These are phyloP conservation scores for Solanum pennellii DNA, from an alignment of 257 asterid species.

Conservation along the genomic window DNA sequence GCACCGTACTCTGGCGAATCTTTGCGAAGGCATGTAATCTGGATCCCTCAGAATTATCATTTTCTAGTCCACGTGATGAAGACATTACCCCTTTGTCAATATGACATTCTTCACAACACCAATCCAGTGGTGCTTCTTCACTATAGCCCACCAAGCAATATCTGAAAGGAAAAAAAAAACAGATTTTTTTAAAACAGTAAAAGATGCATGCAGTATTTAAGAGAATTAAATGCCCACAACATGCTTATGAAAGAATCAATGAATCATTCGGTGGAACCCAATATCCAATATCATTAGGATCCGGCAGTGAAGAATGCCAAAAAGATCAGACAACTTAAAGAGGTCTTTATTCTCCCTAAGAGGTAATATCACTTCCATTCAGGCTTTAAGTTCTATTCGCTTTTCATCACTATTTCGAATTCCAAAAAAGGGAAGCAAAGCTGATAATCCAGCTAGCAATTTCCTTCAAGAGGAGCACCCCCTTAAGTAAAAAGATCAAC, in stretches of 20 bases:
- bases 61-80: constrained; percentile 4
- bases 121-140: constrained; percentile 6
- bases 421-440: neutral
- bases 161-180: constrained; percentile 17
- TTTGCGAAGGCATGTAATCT: neutral
- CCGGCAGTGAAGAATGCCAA: neutral
- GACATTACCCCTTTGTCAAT: neutral
- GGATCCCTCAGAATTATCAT: neutral
- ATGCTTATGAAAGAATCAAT: neutral
- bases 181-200: neutral
- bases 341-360: neutral
- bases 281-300: neutral
- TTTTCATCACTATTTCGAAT: neutral
- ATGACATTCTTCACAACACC: constrained; percentile 47
- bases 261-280: neutral
- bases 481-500: neutral
- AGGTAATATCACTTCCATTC: neutral
- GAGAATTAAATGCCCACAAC: neutral
- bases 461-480: neutral
- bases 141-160: constrained; percentile 33
- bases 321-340: neutral
- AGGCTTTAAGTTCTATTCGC: neutral
- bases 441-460: neutral
- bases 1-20: neutral
- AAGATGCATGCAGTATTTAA: neutral